Conservation (phyloP, 257 asterid genomes). For the Prunella vulgaris region DNA sequence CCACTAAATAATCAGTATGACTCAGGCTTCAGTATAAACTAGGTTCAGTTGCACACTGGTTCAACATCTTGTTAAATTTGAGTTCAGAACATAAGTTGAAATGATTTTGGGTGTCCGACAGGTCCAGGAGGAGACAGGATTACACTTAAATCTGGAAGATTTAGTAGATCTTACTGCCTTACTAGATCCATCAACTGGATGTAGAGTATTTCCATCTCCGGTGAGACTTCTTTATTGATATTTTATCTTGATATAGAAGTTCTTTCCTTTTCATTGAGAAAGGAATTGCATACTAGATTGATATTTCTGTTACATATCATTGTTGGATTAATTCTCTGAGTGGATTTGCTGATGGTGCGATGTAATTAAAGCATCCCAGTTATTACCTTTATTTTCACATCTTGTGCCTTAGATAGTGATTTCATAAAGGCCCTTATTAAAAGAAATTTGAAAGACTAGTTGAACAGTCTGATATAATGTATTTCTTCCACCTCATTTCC, state of each 20-base stretch:
- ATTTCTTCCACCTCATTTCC: not conserved
- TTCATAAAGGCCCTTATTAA: not conserved
- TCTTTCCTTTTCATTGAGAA: not conserved
- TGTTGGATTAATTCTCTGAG: not conserved
- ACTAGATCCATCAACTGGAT: conserved; percentile 70
- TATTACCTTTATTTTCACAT: not conserved
- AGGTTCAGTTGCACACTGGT: not conserved
- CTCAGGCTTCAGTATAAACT: not conserved
- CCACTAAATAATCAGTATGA: not conserved
- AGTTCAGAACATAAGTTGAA: not conserved
- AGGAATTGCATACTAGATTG: not conserved
- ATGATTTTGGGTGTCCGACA: conserved; percentile 22
- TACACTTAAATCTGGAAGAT: conserved; percentile 58
- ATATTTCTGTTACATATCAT: not conserved
- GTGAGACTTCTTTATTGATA: conserved; percentile 28
- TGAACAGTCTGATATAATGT: not conserved
- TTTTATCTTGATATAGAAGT: not conserved
- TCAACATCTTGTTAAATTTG: conserved; percentile 1
- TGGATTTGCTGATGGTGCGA: not conserved
- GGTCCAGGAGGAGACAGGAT: conserved; percentile 95
- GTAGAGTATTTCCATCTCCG: conserved; percentile 72
- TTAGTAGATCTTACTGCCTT: conserved; percentile 79
- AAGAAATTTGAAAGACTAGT: too few relatives aligned
- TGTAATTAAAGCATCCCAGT: not conserved
- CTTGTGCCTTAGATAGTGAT: not conserved